These are phyloP conservation scores for Moricandia arvensis DNA, from an alignment of 345 rosid species.

Conservation along the genomic window DNA sequence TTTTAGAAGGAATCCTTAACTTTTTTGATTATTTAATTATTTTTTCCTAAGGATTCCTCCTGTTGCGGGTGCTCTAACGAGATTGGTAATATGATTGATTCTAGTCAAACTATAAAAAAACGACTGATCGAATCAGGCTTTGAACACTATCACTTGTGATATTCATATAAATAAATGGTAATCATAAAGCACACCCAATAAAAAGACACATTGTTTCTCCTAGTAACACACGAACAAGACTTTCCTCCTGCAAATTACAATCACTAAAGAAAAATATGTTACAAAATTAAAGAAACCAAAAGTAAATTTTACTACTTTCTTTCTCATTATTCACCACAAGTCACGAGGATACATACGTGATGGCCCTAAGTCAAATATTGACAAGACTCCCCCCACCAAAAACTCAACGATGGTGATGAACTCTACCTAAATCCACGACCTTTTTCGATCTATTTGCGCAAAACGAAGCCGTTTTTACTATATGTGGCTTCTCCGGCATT, in stretches of 20 bases:
- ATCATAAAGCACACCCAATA: not conserved
- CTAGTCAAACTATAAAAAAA: not conserved
- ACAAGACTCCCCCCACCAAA: slow-evolving; percentile 19
- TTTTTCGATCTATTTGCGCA: no score
- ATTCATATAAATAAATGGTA: not conserved
- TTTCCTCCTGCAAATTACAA: not conserved
- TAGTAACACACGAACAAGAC: slow-evolving; percentile 3
- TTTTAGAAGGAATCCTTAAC: no score
- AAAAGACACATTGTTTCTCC: not conserved
- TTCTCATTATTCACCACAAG: slow-evolving; percentile 5
- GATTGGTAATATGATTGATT: not conserved
- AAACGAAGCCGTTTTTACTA: no score
- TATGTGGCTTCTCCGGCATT: no score
- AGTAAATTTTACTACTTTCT: not conserved
- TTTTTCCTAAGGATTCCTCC: no score
- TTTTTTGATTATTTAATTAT: no score
- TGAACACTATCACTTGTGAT: not conserved
- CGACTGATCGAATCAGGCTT: not conserved
- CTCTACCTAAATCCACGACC: slow-evolving; percentile 82
- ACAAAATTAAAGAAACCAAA: not conserved
- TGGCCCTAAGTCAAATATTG: slow-evolving; percentile 35
- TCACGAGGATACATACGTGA: slow-evolving; percentile 4
- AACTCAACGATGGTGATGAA: slow-evolving; percentile 57
- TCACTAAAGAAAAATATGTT: not conserved
- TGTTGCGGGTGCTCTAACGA: no score